Conservation (phyloP, 345 rosid species). For the Firmiana major region DNA sequence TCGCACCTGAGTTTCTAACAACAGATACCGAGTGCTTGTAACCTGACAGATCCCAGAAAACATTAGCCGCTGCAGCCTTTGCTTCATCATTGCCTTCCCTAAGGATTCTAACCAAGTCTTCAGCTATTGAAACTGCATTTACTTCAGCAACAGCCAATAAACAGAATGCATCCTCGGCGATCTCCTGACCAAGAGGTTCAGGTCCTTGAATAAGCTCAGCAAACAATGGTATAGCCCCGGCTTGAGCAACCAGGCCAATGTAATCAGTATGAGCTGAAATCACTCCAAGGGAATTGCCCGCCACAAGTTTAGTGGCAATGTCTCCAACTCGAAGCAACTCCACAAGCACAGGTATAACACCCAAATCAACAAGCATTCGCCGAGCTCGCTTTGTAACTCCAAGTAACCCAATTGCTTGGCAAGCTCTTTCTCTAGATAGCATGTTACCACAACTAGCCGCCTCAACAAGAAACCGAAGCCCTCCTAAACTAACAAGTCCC, state of each 20-base stretch:
- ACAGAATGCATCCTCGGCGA: conserved; percentile 60
- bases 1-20: conserved; percentile 53
- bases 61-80: conserved; percentile 53
- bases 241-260: conserved; percentile 44
- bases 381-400: conserved; percentile 40
- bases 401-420: conserved; percentile 58
- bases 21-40: conserved; percentile 47
- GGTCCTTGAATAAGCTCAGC: conserved; percentile 54
- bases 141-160: conserved; percentile 50
- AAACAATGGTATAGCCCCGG: conserved; percentile 57
- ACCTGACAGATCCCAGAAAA: conserved; percentile 53
- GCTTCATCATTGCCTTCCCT: conserved; percentile 52
- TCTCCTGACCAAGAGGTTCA: conserved; percentile 47
- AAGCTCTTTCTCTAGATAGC: conserved; percentile 62
- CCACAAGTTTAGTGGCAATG: conserved; percentile 37
- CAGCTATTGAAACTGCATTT: conserved; percentile 47
- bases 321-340: conserved; percentile 50
- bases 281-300: conserved; percentile 57
- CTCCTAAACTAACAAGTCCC: conserved; percentile 33
- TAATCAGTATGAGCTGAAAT: conserved; percentile 47
- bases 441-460: conserved; percentile 46
- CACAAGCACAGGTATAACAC: conserved; percentile 46
- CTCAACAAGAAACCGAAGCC: conserved; percentile 50
- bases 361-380: conserved; percentile 44
- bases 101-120: conserved; percentile 50